Evolutionary conservation across 257 asterid species (phyloP).

Genomic region (Penstemon eatonii): DNA sequence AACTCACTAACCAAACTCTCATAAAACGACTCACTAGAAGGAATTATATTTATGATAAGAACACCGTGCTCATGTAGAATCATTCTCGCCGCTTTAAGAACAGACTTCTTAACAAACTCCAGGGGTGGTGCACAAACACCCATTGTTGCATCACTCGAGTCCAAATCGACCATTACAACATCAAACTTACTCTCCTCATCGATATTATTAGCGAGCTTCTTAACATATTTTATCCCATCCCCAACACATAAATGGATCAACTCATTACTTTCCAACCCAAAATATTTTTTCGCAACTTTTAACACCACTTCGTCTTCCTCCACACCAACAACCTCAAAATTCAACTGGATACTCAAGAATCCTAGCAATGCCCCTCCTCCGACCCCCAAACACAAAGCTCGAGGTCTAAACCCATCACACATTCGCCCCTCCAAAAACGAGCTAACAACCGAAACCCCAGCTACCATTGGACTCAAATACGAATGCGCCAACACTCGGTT

Average conservation of each 20-base stretch:
- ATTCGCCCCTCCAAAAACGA: slow-evolving; percentile 41
- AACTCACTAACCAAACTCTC: slow-evolving; percentile 43
- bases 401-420: slow-evolving; percentile 44
- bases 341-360: slow-evolving; percentile 49
- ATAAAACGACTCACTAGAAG: slow-evolving; percentile 39
- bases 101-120: slow-evolving; percentile 51
- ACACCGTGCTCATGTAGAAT: slow-evolving; percentile 50
- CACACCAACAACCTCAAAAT: slow-evolving; percentile 70
- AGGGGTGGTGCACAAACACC: slow-evolving; percentile 78
- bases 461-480: slow-evolving; percentile 82
- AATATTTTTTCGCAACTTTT: slow-evolving; percentile 53
- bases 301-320: slow-evolving; percentile 66
- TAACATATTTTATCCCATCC: slow-evolving; percentile 56
- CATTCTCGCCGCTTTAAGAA: slow-evolving; percentile 46
- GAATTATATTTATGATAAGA: slow-evolving; percentile 56
- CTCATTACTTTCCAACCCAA: slow-evolving; percentile 52
- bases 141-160: slow-evolving; percentile 50
- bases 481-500: slow-evolving; percentile 60
- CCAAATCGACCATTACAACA: slow-evolving; percentile 87
- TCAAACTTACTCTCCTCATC: slow-evolving; percentile 41
- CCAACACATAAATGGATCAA: slow-evolving; percentile 45
- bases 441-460: slow-evolving; percentile 57
- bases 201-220: slow-evolving; percentile 33
- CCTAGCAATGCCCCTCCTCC: slow-evolving; percentile 91
- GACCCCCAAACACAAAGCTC: slow-evolving; percentile 77